Percentiles rank a stretch among this genome's conserved stretches.
These are phyloP conservation scores for Geotrichum carabidarum DNA, from an alignment of 1,139 yeast species.

Conservation along the genomic window DNA sequence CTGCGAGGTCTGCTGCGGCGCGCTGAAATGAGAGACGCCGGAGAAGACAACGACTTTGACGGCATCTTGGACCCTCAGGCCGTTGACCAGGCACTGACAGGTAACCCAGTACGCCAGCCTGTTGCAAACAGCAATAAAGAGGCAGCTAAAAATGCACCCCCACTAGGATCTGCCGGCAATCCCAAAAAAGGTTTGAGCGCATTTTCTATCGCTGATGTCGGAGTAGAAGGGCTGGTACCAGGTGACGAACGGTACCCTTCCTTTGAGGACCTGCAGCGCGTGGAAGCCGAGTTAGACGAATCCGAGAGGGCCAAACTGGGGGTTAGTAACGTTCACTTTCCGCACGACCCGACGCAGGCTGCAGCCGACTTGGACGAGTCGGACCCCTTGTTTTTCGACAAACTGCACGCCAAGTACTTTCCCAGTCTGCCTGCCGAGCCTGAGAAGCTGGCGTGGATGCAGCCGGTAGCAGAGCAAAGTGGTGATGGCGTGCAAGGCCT, in stretches of 20 bases:
- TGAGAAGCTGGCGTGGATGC: constrained; percentile 85
- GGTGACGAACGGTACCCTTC: constrained; percentile 19
- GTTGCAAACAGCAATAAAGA: constrained; percentile 5
- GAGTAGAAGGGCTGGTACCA: constrained; percentile 13
- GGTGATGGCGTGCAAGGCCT: constrained; percentile 35
- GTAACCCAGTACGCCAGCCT: not conserved
- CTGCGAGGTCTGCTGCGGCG: constrained; percentile 48
- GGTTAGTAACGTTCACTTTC: constrained; percentile 18
- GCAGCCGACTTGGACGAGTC: constrained; percentile 20
- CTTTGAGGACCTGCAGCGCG: constrained; percentile 16
- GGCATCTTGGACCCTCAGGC: constrained; percentile 59
- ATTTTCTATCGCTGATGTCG: constrained; percentile 19
- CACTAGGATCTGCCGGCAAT: not conserved
- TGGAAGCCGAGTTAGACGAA: constrained; percentile 14
- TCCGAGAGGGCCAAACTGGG: constrained; percentile 6
- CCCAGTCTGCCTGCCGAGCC: constrained; percentile 86
- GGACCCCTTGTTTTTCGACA: constrained; percentile 72
- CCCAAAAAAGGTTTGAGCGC: not conserved
- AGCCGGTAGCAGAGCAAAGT: constrained; percentile 30
- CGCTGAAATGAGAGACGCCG: constrained; percentile 29
- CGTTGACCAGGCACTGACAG: constrained; percentile 38
- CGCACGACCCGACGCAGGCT: constrained; percentile 8
- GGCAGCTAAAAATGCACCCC: constrained; percentile 20
- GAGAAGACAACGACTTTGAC: constrained; percentile 40
- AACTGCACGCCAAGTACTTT: constrained; percentile 76